phyloP scores from a whole-genome alignment of 768 basidiomycete species.

The Mycena rosella region DNA sequence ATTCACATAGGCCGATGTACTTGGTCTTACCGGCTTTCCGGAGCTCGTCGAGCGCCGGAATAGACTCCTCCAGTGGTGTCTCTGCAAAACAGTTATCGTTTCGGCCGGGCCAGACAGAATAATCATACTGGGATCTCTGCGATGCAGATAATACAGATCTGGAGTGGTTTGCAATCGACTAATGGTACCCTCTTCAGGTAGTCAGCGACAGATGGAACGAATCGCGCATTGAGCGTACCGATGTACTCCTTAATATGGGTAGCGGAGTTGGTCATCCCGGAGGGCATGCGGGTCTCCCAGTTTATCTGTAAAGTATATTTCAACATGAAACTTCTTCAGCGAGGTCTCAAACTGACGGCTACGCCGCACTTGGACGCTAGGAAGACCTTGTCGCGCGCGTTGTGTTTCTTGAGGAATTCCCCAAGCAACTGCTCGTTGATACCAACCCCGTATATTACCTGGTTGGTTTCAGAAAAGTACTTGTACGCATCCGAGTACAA shows the following conservation, averaged over 20 bases:
- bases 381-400: neutral
- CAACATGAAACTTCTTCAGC: neutral
- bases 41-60: neutral
- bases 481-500: neutral
- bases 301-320: neutral
- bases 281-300: neutral
- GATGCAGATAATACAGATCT: conserved; percentile 1
- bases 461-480: neutral
- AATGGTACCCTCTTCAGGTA: neutral
- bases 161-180: neutral
- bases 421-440: neutral
- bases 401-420: neutral
- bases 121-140: neutral
- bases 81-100: neutral
- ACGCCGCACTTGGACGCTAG: neutral
- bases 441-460: neutral
- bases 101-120: neutral
- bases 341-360: neutral
- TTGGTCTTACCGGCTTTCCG: neutral
- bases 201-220: neutral
- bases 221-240: neutral
- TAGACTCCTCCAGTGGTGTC: neutral
- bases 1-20: neutral
- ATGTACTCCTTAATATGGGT: neutral
- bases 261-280: neutral